phyloP scores from a whole-genome alignment of 768 basidiomycete species.

The Paxillus rubicundulus region DNA sequence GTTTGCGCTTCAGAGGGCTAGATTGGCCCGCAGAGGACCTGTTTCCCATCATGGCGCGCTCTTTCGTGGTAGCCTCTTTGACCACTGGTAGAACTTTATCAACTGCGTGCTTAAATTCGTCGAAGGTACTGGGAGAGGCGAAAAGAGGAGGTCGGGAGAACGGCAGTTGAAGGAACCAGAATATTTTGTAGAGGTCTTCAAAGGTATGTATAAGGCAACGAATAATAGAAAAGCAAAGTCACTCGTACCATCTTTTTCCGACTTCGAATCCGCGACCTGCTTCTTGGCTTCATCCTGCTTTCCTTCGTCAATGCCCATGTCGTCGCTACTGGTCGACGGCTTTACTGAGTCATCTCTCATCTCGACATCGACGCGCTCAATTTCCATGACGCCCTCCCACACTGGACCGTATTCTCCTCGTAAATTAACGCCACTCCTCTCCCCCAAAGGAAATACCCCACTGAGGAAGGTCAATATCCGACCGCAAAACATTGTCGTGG shows the following conservation, averaged over 20 bases:
- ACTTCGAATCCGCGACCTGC: constrained; percentile 30
- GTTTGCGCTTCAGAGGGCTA: constrained; percentile 57
- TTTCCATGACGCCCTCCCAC: constrained; percentile 65
- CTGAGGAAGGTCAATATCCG: constrained; percentile 86
- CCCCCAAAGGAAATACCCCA: constrained; percentile 81
- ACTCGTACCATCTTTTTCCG: constrained; percentile 63
- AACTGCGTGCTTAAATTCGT: constrained; percentile 67
- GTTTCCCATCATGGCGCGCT: constrained; percentile 84
- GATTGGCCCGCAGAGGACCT: constrained; percentile 42
- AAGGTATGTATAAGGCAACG: constrained; percentile 4
- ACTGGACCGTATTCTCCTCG: constrained; percentile 81
- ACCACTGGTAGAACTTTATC: constrained; percentile 75
- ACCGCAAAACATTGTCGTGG: constrained; percentile 84
- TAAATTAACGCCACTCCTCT: constrained; percentile 88
- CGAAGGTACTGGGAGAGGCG: constrained; percentile 51
- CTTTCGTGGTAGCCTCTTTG: constrained; percentile 83
- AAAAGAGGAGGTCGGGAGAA: constrained; percentile 83
- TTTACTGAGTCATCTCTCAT: constrained; percentile 31
- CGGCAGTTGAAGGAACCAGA: constrained; percentile 85
- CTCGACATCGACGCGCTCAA: constrained; percentile 34
- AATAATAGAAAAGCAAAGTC: background rate
- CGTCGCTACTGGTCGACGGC: constrained; percentile 38
- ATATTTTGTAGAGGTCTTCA: constrained; percentile 78
- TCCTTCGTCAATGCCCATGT: constrained; percentile 63
- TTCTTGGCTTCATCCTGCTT: constrained; percentile 30